phyloP scores from a whole-genome alignment of 2,329 filamentous ascomycete species.

The Rhynchosporium agropyri region DNA sequence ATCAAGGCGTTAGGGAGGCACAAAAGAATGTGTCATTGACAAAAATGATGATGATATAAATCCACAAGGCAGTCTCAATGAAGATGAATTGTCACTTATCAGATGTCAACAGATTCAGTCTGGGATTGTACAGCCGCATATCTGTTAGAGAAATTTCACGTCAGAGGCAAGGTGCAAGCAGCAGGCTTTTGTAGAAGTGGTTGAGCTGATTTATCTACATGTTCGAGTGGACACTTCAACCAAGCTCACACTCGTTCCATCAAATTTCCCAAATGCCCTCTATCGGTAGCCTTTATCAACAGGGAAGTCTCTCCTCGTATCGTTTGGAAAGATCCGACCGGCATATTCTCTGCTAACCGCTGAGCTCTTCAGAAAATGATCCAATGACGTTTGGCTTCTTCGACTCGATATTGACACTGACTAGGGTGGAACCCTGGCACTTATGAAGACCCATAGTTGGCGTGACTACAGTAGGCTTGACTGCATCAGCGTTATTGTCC shows the following conservation, averaged over 20 bases:
- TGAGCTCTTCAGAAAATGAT: not conserved
- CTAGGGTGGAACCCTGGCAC: conserved; percentile 4
- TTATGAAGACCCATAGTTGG: conserved; percentile 7
- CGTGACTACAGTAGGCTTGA: conserved; percentile 2
- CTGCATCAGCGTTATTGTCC: not conserved
- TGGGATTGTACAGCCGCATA: not conserved
- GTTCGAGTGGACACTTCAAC: no score
- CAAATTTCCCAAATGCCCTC: not conserved
- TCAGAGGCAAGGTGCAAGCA: no score
- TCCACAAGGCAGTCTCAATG: not conserved
- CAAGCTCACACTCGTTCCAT: no score
- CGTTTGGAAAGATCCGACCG: not conserved
- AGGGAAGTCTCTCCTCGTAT: not conserved
- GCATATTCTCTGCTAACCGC: not conserved
- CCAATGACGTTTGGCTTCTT: conserved; percentile 2
- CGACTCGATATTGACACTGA: conserved; percentile 3
- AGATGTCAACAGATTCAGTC: no score
- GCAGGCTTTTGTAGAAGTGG: no score
- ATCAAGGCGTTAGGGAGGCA: conserved; percentile 21
- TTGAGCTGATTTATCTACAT: no score
- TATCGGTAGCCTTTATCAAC: not conserved
- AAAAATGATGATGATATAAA: conserved; percentile 8
- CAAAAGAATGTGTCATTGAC: conserved; percentile 19
- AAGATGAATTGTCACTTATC: not conserved
- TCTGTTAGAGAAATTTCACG: not conserved